Conservation (phyloP, 768 basidiomycete genomes). For the Cubamyces lactineus region DNA sequence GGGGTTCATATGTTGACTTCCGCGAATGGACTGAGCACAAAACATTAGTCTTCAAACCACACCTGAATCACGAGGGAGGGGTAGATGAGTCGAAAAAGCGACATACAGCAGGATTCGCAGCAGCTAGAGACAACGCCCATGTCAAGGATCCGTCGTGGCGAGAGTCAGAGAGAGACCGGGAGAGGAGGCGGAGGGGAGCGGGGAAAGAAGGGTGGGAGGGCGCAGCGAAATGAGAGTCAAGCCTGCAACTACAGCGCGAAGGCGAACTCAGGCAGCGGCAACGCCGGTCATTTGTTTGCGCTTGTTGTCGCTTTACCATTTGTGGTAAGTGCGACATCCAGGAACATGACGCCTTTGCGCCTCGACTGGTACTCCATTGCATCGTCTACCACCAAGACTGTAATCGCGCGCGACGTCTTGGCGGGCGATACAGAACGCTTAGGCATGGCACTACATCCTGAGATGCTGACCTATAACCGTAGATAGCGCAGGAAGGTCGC, state of each 20-base stretch:
- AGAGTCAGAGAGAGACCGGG: slow-evolving; percentile 15
- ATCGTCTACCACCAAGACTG: not conserved
- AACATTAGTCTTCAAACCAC: slow-evolving; percentile 25
- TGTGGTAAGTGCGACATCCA: slow-evolving; percentile 2
- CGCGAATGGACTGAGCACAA: slow-evolving; percentile 67
- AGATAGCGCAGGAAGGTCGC: not conserved
- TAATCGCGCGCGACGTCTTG: no score
- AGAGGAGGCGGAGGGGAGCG: slow-evolving; percentile 9
- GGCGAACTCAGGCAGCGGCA: slow-evolving; percentile 9
- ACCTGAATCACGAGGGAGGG: slow-evolving; percentile 17
- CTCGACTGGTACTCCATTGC: not conserved
- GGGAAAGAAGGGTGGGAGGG: not conserved
- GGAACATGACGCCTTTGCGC: not conserved
- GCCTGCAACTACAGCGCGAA: slow-evolving; percentile 10
- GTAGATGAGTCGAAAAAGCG: not conserved
- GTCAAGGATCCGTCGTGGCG: slow-evolving; percentile 15
- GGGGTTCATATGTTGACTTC: slow-evolving; percentile 83
- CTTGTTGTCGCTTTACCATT: slow-evolving; percentile 12
- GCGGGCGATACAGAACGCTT: no score
- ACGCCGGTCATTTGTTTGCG: slow-evolving; percentile 22
- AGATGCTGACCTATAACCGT: no score
- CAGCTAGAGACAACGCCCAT: slow-evolving; percentile 84
- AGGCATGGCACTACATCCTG: no score
- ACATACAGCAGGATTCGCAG: slow-evolving; percentile 83
- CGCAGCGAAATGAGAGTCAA: slow-evolving; percentile 21